phyloP scores from a whole-genome alignment of 176 grass and related monocot genomes.

The Melocanna baccifera region DNA sequence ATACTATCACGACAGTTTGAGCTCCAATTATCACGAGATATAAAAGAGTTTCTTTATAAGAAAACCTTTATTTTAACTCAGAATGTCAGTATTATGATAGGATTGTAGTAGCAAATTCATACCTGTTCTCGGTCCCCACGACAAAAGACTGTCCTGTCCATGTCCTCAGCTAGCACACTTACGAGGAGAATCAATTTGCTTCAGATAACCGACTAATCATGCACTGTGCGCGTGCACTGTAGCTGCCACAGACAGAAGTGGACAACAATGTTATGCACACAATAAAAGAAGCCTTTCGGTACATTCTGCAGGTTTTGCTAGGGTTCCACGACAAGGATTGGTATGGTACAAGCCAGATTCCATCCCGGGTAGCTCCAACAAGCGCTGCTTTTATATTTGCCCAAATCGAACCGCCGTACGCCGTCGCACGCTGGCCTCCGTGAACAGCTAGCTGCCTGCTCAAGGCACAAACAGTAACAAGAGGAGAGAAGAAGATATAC shows the following conservation, averaged over 20 bases:
- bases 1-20: no score
- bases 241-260: neutral
- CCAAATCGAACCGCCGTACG: neutral
- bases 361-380: neutral
- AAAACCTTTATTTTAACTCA: no score
- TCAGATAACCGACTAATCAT: neutral
- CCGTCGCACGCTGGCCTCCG: conserved; percentile 24
- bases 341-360: neutral
- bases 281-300: neutral
- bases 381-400: neutral
- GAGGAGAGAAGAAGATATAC: neutral
- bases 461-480: neutral
- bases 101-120: no score
- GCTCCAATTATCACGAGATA: no score
- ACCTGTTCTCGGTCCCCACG: no score
- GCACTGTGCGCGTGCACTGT: neutral
- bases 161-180: no score
- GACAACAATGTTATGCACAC: neutral
- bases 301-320: conserved; percentile 19
- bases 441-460: neutral
- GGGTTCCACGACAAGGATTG: conserved; percentile 1
- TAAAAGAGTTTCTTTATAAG: no score
- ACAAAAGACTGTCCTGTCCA: no score
- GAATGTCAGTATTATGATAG: no score
- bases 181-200: no score